A percentile compares a stretch with the other conserved stretches of the same genome.
phyloP scores from a whole-genome alignment of 2,329 filamentous ascomycete species.

The Atkinsonella texensis region DNA sequence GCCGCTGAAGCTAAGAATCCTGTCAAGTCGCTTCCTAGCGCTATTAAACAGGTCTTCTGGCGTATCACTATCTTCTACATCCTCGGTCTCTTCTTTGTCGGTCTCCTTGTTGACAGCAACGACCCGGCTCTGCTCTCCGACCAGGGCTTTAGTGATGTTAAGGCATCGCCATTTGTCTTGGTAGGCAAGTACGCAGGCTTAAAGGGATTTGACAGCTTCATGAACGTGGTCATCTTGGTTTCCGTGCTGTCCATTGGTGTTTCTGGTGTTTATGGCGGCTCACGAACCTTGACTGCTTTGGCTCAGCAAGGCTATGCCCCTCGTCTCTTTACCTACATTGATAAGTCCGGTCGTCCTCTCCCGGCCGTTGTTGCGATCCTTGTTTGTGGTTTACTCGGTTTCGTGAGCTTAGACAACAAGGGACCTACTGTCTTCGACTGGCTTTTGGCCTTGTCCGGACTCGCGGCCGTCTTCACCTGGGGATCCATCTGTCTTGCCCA shows the following conservation, averaged over 20 bases:
- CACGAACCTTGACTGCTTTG: constrained; percentile 45
- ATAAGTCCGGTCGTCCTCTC: constrained; percentile 44
- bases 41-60: constrained; percentile 68
- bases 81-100: constrained; percentile 39
- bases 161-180: constrained; percentile 44
- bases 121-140: constrained; percentile 29
- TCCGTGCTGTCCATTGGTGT: constrained; percentile 48
- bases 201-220: constrained; percentile 39
- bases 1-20: constrained; percentile 51
- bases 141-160: constrained; percentile 27
- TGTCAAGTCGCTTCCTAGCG: constrained; percentile 61
- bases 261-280: constrained; percentile 46
- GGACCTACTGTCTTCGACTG: constrained; percentile 45
- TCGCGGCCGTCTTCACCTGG: constrained; percentile 52
- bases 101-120: constrained; percentile 34
- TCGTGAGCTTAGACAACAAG: constrained; percentile 26
- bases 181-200: constrained; percentile 42
- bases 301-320: constrained; percentile 49
- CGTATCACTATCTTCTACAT: constrained; percentile 45
- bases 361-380: constrained; percentile 35
- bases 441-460: constrained; percentile 50
- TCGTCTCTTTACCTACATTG: constrained; percentile 43
- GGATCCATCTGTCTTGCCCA: constrained; percentile 51
- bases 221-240: constrained; percentile 47
- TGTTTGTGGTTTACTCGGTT: constrained; percentile 34